Evolutionary conservation across 106 monocot genomes (phyloP).

Genomic region (Platanthera zijinensis): DNA sequence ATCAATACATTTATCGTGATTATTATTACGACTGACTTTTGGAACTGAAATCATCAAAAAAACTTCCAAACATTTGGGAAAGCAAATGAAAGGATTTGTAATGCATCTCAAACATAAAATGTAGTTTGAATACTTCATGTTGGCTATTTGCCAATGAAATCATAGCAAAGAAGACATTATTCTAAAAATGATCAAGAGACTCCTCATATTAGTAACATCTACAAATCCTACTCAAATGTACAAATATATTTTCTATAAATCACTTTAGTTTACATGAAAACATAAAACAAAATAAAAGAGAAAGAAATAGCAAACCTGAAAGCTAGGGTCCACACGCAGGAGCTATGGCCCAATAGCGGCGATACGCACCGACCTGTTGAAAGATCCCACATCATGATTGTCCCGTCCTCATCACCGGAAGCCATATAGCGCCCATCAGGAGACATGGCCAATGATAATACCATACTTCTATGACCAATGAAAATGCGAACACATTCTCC

Average conservation of each 20-base stretch:
- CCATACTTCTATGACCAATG: constrained; percentile 86
- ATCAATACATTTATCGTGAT: too few relatives aligned
- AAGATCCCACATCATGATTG: constrained; percentile 96
- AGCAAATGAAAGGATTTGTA: background rate
- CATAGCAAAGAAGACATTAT: background rate
- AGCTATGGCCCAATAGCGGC: constrained; percentile 75
- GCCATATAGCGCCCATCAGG: constrained; percentile 96
- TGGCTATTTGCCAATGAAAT: background rate
- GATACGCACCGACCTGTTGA: constrained; percentile 76
- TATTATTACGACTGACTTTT: too few relatives aligned
- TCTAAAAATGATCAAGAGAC: background rate
- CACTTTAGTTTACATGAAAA: background rate
- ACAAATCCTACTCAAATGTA: too few relatives aligned
- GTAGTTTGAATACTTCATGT: background rate
- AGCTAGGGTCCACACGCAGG: constrained; percentile 94
- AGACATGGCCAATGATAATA: constrained; percentile 88
- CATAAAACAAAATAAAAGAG: background rate
- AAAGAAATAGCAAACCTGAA: constrained; percentile 53
- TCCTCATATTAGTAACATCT: background rate
- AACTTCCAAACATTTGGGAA: background rate
- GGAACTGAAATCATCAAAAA: background rate
- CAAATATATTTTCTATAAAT: background rate
- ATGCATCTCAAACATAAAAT: background rate
- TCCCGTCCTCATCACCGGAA: constrained; percentile 99
- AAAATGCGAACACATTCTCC: constrained; percentile 96